phyloP scores from a whole-genome alignment of 805 yeast species.

The Suhomyces xylopsoci region DNA sequence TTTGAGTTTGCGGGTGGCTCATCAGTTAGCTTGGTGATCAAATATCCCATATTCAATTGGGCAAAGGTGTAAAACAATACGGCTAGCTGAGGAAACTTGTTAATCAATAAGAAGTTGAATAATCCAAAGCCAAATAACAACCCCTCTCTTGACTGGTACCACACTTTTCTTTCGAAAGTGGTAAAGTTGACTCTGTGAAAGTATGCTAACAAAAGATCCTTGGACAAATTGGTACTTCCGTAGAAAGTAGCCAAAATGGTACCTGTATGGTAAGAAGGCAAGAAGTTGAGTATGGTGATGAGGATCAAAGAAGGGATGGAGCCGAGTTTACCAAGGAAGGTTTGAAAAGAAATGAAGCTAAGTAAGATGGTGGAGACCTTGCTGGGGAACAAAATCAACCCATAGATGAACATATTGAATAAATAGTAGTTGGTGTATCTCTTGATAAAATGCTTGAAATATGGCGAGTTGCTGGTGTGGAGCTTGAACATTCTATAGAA shows the following conservation, averaged over 20 bases:
- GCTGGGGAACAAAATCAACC: slow-evolving; percentile 13
- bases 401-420: slow-evolving; percentile 29
- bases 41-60: slow-evolving; percentile 50
- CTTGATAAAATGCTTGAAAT: slow-evolving; percentile 16
- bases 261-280: slow-evolving; percentile 35
- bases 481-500: not conserved
- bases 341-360: slow-evolving; percentile 42
- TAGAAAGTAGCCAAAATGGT: slow-evolving; percentile 42
- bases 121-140: slow-evolving; percentile 55
- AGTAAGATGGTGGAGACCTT: slow-evolving; percentile 40
- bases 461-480: slow-evolving; percentile 12
- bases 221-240: slow-evolving; percentile 44
- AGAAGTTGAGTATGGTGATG: slow-evolving; percentile 29
- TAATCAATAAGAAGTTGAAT: slow-evolving; percentile 41
- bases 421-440: slow-evolving; percentile 16
- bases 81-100: slow-evolving; percentile 43
- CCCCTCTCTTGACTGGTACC: slow-evolving; percentile 55
- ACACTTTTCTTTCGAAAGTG: slow-evolving; percentile 39
- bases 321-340: slow-evolving; percentile 46
- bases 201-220: slow-evolving; percentile 50
- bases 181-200: slow-evolving; percentile 46
- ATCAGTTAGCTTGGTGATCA: slow-evolving; percentile 52
- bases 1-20: slow-evolving; percentile 31
- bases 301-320: slow-evolving; percentile 40
- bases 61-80: slow-evolving; percentile 51